phyloP scores from a whole-genome alignment of 306 rosid genomes.

The Pyrus communis region DNA sequence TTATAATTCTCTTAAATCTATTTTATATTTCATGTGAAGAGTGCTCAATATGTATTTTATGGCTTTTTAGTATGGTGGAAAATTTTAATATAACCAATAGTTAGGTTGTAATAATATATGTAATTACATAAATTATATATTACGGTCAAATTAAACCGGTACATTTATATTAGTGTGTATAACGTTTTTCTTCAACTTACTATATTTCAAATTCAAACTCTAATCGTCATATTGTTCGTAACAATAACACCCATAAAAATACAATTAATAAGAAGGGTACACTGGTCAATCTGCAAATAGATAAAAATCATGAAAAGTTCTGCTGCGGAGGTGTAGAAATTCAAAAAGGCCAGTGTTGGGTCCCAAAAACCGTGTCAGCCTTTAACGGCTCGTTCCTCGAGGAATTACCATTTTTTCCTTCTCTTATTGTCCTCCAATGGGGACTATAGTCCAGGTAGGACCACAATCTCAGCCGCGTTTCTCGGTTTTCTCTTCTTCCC shows the following conservation, averaged over 20 bases:
- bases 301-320: neutral
- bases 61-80: too few species aligned
- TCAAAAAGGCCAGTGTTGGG: neutral
- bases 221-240: fast-evolving
- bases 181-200: too few species aligned
- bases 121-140: too few species aligned
- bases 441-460: neutral
- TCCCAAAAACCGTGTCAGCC: conserved; percentile 17
- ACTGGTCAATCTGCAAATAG: neutral
- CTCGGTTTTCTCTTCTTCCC: neutral
- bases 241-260: neutral
- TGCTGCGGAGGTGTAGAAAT: neutral
- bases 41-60: too few species aligned
- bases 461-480: conserved; percentile 3
- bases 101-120: too few species aligned
- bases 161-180: too few species aligned
- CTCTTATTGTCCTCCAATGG: neutral
- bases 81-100: too few species aligned
- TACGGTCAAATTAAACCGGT: too few species aligned
- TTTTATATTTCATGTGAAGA: too few species aligned
- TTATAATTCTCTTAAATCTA: too few species aligned
- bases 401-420: neutral
- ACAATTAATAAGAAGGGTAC: neutral
- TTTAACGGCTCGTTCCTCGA: conserved; percentile 17
- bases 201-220: too few species aligned